Evolutionary conservation across 768 basidiomycete genomes (phyloP).

Genomic region (Thelephora ganbajun): DNA sequence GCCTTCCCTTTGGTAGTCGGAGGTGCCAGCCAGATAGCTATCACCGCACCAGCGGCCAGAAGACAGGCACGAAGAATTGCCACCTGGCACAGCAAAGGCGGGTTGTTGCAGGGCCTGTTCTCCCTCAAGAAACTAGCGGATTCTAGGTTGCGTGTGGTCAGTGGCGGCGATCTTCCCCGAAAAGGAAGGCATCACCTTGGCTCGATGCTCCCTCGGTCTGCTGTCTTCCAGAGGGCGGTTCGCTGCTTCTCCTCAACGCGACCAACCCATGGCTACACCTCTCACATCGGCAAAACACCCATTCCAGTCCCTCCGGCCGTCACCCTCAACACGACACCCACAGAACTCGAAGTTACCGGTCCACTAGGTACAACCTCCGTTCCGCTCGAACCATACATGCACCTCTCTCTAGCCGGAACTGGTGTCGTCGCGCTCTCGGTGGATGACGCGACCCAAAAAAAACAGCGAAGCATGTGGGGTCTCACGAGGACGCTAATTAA

Average conservation of each 20-base stretch:
- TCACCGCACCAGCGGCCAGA: too few species aligned
- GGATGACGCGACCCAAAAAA: constrained; percentile 51
- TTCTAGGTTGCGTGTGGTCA: too few species aligned
- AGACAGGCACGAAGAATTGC: too few species aligned
- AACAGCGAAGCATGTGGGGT: constrained; percentile 92
- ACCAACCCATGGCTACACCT: constrained; percentile 15
- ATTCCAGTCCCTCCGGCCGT: constrained; percentile 39
- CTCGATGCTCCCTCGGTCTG: constrained; percentile 10
- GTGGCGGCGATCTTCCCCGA: neutral
- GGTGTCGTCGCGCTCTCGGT: constrained; percentile 24
- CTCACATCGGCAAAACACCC: constrained; percentile 34
- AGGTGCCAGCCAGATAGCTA: too few species aligned
- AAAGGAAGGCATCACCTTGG: neutral
- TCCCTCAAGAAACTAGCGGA: too few species aligned
- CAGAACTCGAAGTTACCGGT: constrained; percentile 39
- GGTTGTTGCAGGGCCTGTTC: too few species aligned
- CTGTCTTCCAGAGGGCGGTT: constrained; percentile 10
- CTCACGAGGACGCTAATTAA: constrained; percentile 78
- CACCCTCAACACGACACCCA: constrained; percentile 19
- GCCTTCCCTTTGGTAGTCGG: too few species aligned
- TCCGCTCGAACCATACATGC: constrained; percentile 33
- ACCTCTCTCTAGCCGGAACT: constrained; percentile 20
- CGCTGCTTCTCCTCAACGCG: constrained; percentile 37
- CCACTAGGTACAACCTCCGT: constrained; percentile 39
- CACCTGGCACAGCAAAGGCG: too few species aligned